Conservation (phyloP, 2,329 filamentous ascomycete species). For the Neocatenulostroma microsporum region DNA sequence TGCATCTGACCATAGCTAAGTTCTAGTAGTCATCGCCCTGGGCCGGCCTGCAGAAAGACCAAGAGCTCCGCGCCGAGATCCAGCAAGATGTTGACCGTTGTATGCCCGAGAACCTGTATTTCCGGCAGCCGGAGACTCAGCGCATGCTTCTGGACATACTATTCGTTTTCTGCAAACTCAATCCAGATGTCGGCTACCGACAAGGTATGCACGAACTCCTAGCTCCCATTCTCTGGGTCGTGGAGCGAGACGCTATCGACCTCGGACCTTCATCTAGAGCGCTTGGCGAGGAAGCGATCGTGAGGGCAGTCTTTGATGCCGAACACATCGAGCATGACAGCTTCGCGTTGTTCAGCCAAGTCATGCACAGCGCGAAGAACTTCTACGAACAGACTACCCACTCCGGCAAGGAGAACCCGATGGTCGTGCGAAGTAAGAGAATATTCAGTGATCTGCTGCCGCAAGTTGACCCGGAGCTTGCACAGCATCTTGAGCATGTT, state of each 20-base stretch:
- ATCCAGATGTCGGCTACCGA: slow-evolving; percentile 81
- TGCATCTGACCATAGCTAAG: slow-evolving; percentile 39
- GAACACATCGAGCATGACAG: slow-evolving; percentile 81
- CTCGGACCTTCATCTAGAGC: slow-evolving; percentile 23
- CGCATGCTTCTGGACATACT: slow-evolving; percentile 77
- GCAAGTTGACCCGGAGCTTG: slow-evolving; percentile 74
- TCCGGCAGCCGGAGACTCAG: slow-evolving; percentile 72
- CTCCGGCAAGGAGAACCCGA: slow-evolving; percentile 37
- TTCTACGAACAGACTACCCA: slow-evolving; percentile 68
- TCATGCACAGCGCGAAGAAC: slow-evolving; percentile 72
- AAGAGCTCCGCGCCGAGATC: slow-evolving; percentile 78
- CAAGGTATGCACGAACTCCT: slow-evolving; percentile 98
- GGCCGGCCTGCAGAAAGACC: slow-evolving; percentile 78
- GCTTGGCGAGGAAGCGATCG: slow-evolving; percentile 23
- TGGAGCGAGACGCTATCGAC: slow-evolving; percentile 73
- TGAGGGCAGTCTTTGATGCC: slow-evolving; percentile 52
- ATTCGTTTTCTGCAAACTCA: slow-evolving; percentile 90
- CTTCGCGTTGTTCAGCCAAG: slow-evolving; percentile 71
- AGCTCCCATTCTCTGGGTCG: slow-evolving; percentile 77
- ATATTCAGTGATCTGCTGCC: slow-evolving; percentile 78
- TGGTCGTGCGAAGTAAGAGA: slow-evolving; percentile 75
- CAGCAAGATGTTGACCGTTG: slow-evolving; percentile 86
- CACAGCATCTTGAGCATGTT: slow-evolving; percentile 68
- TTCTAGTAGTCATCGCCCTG: slow-evolving; percentile 65
- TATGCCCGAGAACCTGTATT: slow-evolving; percentile 84